Evolutionary conservation across 306 rosid genomes (phyloP), one percentile per base, ranked within the genome.

Genomic region (Cucumis cinereus): DNA sequence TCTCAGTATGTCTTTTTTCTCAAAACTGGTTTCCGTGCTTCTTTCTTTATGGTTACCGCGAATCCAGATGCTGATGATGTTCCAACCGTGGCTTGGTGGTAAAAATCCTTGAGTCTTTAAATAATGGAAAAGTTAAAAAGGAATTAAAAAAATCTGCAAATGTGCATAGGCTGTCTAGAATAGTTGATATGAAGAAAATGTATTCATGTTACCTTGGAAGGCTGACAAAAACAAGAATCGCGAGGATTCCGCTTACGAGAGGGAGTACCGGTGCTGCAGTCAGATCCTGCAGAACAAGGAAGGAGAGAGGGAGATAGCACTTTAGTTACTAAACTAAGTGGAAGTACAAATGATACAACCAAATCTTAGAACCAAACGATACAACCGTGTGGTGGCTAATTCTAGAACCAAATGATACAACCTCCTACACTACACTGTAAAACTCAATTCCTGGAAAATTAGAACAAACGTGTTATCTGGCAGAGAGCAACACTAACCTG

Each of bases 191-290:
- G 41, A 81, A 68, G 73, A 54, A 82, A 75, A 73, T 71, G 71
- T 22, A 47, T 59, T 50, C 14, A 52, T 70, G 79, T 82, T 86
- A 95, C 99, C 93, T 88, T 14, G 99, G 99, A 63, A 95, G 84
- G 57, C 88, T 87, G 78, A 90, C 13, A 77, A 95, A 89, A 70
- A 95, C 79, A 7, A 88, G 80, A 83, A 95, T 86, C 82, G 84
- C 92, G 2, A 86, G 80, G 50, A 95, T 86, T 69, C 91, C 99
- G 1, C 81, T 86, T 59, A 95, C 82, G 50, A 95, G 98, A 62
- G 98, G 96, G 76, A 90, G 91, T 20, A 95, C 96, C 0, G 98
- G 99, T 45, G 99, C 98, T 0, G 98, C 85, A 75, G 99, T 90
- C 84, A 90, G 81, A 75, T 95, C 99, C 99, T 95, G 89, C 63